Base-by-base conservation (phyloP, 352 stramenopile species). In the Phytophthora brassicae region DNA sequence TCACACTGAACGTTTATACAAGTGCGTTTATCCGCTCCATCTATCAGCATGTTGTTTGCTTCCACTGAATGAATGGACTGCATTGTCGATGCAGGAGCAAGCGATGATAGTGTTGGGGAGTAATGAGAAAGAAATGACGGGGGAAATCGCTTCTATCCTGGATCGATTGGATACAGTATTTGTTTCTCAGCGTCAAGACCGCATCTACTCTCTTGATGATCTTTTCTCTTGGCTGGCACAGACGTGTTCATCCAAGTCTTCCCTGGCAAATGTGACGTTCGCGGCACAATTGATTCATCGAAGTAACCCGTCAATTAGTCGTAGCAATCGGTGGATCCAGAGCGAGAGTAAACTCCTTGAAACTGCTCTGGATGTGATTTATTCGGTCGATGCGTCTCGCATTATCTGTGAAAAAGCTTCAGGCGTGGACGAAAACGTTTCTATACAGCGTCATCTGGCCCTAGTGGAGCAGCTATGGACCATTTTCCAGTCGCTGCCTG, bases 401-500 rank as follows among this genome's bases (percentile, higher is more conserved):
- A 36, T 74, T 12, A 39, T 57, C 38, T 52, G 60, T 28, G 51
- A 41, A 11, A 68, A 66, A 55, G 8, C 48, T 19, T 22, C 26
- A 17, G 50, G 43, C 16, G 35, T 63, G 29, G 50, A 66, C 33
- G 39, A 57, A 1, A 57, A 72, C 29, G 38, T 45, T 17, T 71
- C 60, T 29, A 48, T 71, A 46, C 57, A 72, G 50, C 48, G 48
- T 4, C 63, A 75, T 46, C 19, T 57, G 12, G 43, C 59, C 1
- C 67, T 90, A n/a, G 68, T 84, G 0, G 81, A 92, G 44, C 71
- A 86, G 14, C 47, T 90, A 1, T 92, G 83, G 83, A 50, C 58
- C 4, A 85, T 92, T 39, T 90, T 92, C 33, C 81, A 92, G 68
- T 88, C 83, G 1, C 47, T 92, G 7, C 83, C 83, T n/a, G 66